Evolutionary conservation across 2,329 filamentous ascomycete genomes (phyloP), one percentile per base, ranked within the genome.

Genomic region (Xylariaceae sp.): DNA sequence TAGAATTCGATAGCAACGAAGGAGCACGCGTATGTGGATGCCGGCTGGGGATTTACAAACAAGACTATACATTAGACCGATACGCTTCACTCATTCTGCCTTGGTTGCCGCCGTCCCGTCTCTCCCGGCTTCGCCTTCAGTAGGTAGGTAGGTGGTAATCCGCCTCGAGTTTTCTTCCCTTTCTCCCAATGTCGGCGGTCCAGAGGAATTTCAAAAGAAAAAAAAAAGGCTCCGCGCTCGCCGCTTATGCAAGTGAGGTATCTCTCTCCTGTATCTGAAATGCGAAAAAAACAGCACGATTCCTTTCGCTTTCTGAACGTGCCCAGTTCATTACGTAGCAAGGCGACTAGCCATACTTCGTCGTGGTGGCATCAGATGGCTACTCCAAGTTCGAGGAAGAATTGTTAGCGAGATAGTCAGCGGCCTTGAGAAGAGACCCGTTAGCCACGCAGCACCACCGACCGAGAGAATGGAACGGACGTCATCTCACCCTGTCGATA

Each of bases 401-500:
- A 51, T 72, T 68, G 54, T 59, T 74, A 27, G 72, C 71, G 40
- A 76, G 61, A 46, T 63, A 63, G 50, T 76, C 74, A 44, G 72
- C 72, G 33, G 72, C 72, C 72, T 69, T 38, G 10, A 36, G 5
- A 22, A 30, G 35, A 39, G 35, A 47, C 15, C 24, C n/a, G 24
- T 26, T 6, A 26, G 12, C 6, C 15, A 14, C 24, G 24, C n/a
- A n/a, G n/a, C n/a, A n/a, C n/a, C n/a, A n/a, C n/a, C n/a, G n/a
- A n/a, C n/a, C n/a, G n/a, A n/a, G n/a, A 26, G 12, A 26, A 26
- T 23, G 21, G 24, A 31, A 3, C 19, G 14, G 10, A 17, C 35
- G 29, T 43, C 32, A 44, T 34, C 78, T 64, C 64, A 94, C 90
- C 76, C 85, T 87, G 61, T 94, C 88, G 56, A 95, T 72, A 58